A percentile compares a stretch with the other conserved stretches of the same genome.
Evolutionary conservation across 2,329 filamentous ascomycete genomes (phyloP).

Genomic region (Arthroderma sp.): DNA sequence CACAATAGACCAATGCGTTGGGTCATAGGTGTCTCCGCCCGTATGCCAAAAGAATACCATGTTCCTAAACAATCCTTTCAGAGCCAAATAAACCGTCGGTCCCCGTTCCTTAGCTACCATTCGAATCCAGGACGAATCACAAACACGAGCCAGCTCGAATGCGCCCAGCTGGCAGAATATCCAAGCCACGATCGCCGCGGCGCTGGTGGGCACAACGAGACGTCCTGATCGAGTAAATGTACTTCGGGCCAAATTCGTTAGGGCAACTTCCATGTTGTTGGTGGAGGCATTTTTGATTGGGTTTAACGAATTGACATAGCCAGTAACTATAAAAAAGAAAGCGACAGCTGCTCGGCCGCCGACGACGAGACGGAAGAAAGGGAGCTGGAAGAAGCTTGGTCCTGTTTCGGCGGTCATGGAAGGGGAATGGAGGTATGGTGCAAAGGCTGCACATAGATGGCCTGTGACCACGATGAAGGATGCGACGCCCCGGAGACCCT

Average conservation of each 20-base stretch:
- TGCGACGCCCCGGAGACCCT: conserved; percentile 32
- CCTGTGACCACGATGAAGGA: conserved; percentile 31
- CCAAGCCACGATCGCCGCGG: conserved; percentile 15
- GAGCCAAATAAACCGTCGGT: conserved; percentile 8
- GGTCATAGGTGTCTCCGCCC: conserved; percentile 30
- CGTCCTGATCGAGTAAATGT: conserved; percentile 14
- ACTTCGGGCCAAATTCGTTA: conserved; percentile 14
- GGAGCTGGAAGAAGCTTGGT: conserved; percentile 15
- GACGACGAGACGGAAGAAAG: conserved; percentile 16
- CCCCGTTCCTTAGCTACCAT: conserved; percentile 8
- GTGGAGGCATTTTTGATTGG: conserved; percentile 15
- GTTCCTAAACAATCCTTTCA: conserved; percentile 12
- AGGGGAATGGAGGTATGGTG: conserved; percentile 28
- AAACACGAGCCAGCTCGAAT: conserved; percentile 13
- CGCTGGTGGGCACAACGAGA: conserved; percentile 16
- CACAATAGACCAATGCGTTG: conserved; percentile 31
- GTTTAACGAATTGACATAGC: conserved; percentile 19
- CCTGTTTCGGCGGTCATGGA: conserved; percentile 12
- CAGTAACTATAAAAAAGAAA: conserved; percentile 20
- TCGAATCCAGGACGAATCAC: conserved; percentile 17
- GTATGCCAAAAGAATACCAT: conserved; percentile 22
- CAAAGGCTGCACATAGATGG: conserved; percentile 30
- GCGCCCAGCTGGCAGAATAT: conserved; percentile 14
- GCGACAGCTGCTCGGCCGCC: conserved; percentile 16
- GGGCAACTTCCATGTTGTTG: conserved; percentile 13